Conservation (phyloP, 179 eudicot species). For the Silene vulgaris region DNA sequence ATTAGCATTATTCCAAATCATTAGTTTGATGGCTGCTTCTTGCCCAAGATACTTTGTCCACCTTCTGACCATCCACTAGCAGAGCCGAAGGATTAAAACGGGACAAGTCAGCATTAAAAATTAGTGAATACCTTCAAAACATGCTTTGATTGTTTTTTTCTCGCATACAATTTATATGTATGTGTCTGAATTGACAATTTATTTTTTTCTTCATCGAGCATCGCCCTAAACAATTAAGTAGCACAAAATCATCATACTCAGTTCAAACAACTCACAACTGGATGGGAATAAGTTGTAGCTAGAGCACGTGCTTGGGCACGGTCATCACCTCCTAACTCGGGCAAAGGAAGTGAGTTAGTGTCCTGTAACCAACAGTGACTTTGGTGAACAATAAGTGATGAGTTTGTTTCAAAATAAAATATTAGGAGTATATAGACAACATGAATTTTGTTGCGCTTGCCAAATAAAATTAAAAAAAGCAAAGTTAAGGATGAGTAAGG, state of each 20-base stretch:
- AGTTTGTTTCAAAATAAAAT: neutral
- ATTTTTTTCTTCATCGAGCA: neutral
- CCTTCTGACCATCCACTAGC: conserved; percentile 93
- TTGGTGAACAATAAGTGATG: neutral
- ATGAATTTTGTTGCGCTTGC: too few species aligned
- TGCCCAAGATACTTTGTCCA: conserved; percentile 76
- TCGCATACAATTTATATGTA: neutral
- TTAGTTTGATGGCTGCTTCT: conserved; percentile 70
- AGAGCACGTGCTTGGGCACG: conserved; percentile 86
- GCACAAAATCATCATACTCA: neutral
- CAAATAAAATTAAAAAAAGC: neutral
- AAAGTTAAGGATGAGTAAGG: neutral
- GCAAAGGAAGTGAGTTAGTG: conserved; percentile 66
- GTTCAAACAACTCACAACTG: conserved; percentile 77
- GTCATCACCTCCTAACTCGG: conserved; percentile 67
- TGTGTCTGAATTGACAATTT: neutral
- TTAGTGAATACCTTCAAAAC: neutral
- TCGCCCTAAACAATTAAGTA: neutral
- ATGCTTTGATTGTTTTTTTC: neutral
- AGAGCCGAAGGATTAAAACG: neutral
- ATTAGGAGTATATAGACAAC: neutral
- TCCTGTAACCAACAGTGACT: conserved; percentile 38
- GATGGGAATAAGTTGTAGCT: conserved; percentile 93
- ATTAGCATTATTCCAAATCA: conserved; percentile 84
- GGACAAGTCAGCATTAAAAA: conserved; percentile 12